These are phyloP conservation scores for Sabuloglossum arenarium DNA, from an alignment of 495 filamentous ascomycete species.

Conservation along the genomic window DNA sequence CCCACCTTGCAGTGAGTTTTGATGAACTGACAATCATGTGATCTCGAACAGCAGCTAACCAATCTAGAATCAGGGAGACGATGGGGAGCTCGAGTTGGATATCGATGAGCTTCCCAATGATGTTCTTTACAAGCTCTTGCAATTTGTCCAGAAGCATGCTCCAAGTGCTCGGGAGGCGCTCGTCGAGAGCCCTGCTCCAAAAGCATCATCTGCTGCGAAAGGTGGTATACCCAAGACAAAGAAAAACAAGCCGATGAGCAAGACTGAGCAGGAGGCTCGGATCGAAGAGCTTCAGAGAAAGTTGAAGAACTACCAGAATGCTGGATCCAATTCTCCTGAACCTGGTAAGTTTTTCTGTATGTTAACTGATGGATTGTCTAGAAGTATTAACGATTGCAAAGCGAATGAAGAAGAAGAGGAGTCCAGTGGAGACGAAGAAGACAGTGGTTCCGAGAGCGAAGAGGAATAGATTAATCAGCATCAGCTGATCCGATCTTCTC, in stretches of 20 bases:
- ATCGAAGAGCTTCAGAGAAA: constrained; percentile 53
- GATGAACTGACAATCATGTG: background rate
- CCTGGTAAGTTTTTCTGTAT: constrained; percentile 11
- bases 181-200: constrained; percentile 21
- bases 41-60: constrained; percentile 9
- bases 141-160: constrained; percentile 48
- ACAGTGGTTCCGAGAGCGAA: constrained; percentile 17
- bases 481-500: background rate
- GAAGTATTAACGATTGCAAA: background rate
- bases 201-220: constrained; percentile 17
- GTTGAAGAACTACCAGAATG: constrained; percentile 18
- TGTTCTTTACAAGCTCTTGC: constrained; percentile 53
- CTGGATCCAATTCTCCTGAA: constrained; percentile 7
- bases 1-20: constrained; percentile 38
- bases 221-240: constrained; percentile 47
- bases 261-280: constrained; percentile 72
- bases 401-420: constrained; percentile 6
- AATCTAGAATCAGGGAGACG: constrained; percentile 29
- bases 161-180: constrained; percentile 22
- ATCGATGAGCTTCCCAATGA: constrained; percentile 65
- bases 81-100: constrained; percentile 77
- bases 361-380: background rate
- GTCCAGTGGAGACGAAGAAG: constrained; percentile 15
- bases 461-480: constrained; percentile 11
- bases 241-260: constrained; percentile 99